Conservation (phyloP, 2,329 filamentous ascomycete genomes). For the Paecilomyces formosus region DNA sequence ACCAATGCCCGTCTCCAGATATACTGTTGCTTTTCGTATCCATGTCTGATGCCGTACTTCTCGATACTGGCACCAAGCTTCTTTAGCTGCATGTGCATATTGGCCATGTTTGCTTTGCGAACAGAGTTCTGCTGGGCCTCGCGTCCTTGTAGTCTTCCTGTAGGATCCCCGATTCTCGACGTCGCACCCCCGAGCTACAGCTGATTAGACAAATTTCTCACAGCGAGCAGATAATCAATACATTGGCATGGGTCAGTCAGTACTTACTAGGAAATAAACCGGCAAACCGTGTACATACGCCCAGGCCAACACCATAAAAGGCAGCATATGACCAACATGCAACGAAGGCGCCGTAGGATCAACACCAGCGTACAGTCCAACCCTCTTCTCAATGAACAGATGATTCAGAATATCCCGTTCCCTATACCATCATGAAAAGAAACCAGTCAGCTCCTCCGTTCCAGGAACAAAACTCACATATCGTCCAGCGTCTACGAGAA, state of each 20-base stretch:
- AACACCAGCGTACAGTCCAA: constrained; percentile 41
- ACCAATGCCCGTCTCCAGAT: constrained; percentile 60
- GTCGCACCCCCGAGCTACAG: constrained; percentile 41
- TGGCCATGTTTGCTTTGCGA: constrained; percentile 40
- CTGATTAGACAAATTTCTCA: constrained; percentile 9
- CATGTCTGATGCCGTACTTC: constrained; percentile 55
- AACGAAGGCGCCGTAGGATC: constrained; percentile 44
- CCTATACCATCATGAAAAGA: constrained; percentile 13
- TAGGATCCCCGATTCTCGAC: constrained; percentile 40
- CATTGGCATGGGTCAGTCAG: background rate
- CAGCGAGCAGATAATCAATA: background rate
- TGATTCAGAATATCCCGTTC: constrained; percentile 36
- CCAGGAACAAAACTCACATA: background rate
- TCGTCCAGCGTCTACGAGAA: constrained; percentile 24
- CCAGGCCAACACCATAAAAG: constrained; percentile 45
- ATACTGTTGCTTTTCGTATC: constrained; percentile 53
- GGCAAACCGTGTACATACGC: constrained; percentile 42
- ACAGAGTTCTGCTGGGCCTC: constrained; percentile 27
- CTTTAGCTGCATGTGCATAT: constrained; percentile 44
- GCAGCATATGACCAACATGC: constrained; percentile 45
- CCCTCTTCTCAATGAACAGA: constrained; percentile 38
- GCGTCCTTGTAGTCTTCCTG: constrained; percentile 35
- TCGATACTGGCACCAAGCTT: constrained; percentile 70
- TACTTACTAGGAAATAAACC: constrained; percentile 37
- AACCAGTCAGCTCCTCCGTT: constrained; percentile 6